Evolutionary conservation across 345 rosid genomes (phyloP).

Genomic region (Gossypium sturtianum): DNA sequence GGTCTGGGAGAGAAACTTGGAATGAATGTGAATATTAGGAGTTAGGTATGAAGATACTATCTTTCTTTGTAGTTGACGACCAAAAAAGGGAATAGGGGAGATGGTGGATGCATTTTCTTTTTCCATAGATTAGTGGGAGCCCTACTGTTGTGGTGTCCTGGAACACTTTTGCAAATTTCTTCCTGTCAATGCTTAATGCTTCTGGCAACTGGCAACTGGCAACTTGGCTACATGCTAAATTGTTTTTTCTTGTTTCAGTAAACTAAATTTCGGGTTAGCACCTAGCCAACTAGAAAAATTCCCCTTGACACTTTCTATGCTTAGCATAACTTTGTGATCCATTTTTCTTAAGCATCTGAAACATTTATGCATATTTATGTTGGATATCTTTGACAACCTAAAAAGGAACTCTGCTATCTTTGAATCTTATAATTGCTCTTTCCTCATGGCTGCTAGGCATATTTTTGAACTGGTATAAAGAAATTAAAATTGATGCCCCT

Average conservation of each 20-base stretch:
- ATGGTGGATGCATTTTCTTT: neutral
- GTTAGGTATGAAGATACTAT: neutral
- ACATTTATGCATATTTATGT: neutral
- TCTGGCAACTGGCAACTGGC: neutral
- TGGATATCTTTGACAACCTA: neutral
- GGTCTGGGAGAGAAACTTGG: neutral
- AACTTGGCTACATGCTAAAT: neutral
- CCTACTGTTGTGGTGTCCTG: neutral
- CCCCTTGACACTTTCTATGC: neutral
- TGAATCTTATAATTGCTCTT: neutral
- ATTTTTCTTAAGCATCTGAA: neutral
- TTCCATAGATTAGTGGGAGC: neutral
- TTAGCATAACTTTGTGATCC: neutral
- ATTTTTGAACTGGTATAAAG: neutral
- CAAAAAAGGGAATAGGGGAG: neutral
- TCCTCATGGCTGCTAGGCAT: neutral
- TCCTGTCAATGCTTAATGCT: neutral
- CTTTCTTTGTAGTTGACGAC: neutral
- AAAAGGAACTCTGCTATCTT: neutral
- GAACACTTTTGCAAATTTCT: neutral
- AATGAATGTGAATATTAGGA: neutral
- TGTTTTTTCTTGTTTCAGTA: neutral
- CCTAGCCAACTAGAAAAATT: neutral
- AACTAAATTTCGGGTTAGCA: neutral
- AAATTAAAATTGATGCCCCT: constrained; percentile 6